A percentile compares a stretch with the other conserved stretches of the same genome.
Conservation (phyloP, 23 red algal species). For the Gracilaria domingensis region DNA sequence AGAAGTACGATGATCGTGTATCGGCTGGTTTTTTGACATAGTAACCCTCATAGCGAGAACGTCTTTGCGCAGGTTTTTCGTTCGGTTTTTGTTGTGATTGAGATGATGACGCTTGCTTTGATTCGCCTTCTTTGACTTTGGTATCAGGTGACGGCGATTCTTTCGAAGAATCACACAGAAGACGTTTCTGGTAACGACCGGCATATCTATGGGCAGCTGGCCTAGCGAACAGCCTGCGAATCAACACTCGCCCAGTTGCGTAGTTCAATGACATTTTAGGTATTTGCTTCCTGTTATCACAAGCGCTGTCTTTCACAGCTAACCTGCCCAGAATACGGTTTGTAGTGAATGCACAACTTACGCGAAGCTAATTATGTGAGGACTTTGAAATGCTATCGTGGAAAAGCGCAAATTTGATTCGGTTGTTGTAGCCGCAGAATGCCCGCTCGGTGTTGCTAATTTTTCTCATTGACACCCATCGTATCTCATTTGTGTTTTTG, state of each 20-base stretch:
- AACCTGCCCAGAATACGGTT: no score
- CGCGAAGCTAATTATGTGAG: not conserved
- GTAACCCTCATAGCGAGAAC: constrained; percentile 72
- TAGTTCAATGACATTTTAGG: constrained; percentile 7
- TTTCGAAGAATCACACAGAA: constrained; percentile 37
- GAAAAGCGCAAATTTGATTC: not conserved
- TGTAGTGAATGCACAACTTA: not conserved
- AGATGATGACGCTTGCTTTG: not conserved
- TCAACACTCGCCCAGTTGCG: not conserved
- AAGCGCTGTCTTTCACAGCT: not conserved
- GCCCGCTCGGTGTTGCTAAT: no score
- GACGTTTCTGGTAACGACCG: not conserved
- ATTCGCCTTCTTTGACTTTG: not conserved
- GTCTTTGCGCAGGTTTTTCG: constrained; percentile 20
- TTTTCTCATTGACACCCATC: not conserved
- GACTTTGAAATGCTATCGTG: not conserved
- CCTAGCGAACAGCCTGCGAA: not conserved
- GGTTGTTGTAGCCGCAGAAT: not conserved
- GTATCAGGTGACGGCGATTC: not conserved
- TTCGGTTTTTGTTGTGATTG: constrained; percentile 16
- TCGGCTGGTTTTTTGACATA: constrained; percentile 52
- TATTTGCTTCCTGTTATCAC: not conserved
- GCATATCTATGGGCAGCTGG: not conserved
- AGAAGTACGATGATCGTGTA: not conserved
- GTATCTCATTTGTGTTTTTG: no score